These are phyloP conservation scores for Aspergillus aculeatus DNA, from an alignment of 2,329 filamentous ascomycete genomes.

Conservation along the genomic window DNA sequence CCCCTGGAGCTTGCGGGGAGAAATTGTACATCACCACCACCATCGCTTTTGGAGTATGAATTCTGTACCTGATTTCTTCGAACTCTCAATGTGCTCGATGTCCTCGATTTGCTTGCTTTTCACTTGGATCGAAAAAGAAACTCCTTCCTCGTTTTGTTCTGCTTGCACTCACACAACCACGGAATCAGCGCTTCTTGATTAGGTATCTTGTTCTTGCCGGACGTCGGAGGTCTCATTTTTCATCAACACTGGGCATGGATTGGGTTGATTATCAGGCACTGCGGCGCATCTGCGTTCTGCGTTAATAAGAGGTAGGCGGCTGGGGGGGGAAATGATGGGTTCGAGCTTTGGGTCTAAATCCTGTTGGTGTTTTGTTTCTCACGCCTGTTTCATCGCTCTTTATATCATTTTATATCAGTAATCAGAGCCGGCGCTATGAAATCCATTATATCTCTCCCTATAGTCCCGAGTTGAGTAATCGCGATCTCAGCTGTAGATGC, in stretches of 20 bases:
- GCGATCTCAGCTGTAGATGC: too few species aligned
- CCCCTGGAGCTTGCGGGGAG: not conserved
- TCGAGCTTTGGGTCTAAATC: too few species aligned
- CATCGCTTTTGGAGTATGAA: not conserved
- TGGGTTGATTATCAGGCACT: not conserved
- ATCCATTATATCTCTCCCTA: too few species aligned
- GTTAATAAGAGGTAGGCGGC: not conserved
- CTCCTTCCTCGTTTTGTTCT: not conserved
- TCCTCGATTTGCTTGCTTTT: not conserved
- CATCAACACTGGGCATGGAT: not conserved
- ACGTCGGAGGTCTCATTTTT: too few species aligned
- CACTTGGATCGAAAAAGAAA: not conserved
- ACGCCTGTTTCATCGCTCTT: too few species aligned
- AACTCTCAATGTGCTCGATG: too few species aligned
- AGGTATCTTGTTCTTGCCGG: too few species aligned
- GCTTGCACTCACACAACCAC: not conserved
- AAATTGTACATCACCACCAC: slow-evolving; percentile 9
- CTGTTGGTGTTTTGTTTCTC: too few species aligned
- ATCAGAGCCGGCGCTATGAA: too few species aligned
- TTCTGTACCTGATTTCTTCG: not conserved
- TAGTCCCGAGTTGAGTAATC: too few species aligned
- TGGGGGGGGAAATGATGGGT: too few species aligned
- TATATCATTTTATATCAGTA: too few species aligned
- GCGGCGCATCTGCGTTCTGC: slow-evolving; percentile 8
- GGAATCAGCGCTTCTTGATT: not conserved